These are phyloP conservation scores for Coleophoma crateriformis DNA, from an alignment of 2,329 filamentous ascomycete species.

Conservation along the genomic window DNA sequence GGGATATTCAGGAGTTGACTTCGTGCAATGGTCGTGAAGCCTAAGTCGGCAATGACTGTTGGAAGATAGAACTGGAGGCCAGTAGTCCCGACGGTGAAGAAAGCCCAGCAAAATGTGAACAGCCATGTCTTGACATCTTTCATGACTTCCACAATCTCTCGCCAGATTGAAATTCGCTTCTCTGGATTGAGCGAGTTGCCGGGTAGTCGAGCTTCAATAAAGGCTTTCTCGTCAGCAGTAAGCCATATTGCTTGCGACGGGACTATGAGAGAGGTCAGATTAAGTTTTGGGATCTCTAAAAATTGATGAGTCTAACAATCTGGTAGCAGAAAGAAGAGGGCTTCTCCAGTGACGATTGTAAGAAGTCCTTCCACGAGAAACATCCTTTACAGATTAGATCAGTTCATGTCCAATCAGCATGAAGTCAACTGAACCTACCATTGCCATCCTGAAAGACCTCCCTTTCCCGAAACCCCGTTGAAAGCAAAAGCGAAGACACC, in stretches of 20 bases:
- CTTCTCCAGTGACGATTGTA: conserved; percentile 39
- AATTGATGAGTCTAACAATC: conserved; percentile 36
- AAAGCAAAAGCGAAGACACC: conserved; percentile 39
- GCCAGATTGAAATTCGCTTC: conserved; percentile 34
- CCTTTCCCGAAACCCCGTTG: conserved; percentile 20
- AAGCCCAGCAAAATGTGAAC: conserved; percentile 38
- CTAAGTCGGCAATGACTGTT: conserved; percentile 34
- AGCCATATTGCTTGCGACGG: conserved; percentile 39
- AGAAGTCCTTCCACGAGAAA: conserved; percentile 38
- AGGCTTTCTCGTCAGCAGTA: conserved; percentile 38
- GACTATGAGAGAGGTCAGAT: conserved; percentile 21
- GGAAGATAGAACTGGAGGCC: conserved; percentile 37
- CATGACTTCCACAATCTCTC: conserved; percentile 31
- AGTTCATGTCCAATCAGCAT: neutral
- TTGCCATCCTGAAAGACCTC: conserved; percentile 27
- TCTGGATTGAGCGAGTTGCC: conserved; percentile 33
- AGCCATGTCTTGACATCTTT: conserved; percentile 38
- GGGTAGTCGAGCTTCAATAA: conserved; percentile 40
- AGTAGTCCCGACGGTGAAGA: conserved; percentile 36
- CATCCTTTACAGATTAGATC: conserved; percentile 16
- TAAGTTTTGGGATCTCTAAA: neutral
- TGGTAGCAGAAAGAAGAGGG: conserved; percentile 46
- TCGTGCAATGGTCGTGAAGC: conserved; percentile 39
- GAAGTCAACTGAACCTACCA: conserved; percentile 14
- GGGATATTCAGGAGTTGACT: conserved; percentile 45